These are phyloP conservation scores for Schizosaccharomyces octosporus DNA, from an alignment of 805 yeast genomes.

Conservation along the genomic window DNA sequence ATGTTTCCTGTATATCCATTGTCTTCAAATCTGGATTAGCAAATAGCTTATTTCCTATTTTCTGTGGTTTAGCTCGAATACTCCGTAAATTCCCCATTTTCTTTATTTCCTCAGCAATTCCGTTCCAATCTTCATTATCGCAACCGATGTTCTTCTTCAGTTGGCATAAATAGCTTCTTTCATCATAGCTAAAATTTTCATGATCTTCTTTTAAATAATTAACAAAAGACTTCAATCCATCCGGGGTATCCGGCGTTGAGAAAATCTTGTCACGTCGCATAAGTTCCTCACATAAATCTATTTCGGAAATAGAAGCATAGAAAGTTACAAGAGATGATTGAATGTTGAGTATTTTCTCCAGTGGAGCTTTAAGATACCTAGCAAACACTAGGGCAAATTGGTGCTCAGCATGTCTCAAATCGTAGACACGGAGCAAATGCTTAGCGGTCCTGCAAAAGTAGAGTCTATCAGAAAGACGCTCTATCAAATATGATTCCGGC, in stretches of 20 bases:
- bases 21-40: neutral
- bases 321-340: neutral
- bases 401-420: neutral
- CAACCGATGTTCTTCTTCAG: neutral
- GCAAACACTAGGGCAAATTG: neutral
- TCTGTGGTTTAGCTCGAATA: neutral
- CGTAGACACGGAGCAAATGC: neutral
- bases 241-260: neutral
- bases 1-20: neutral
- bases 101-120: neutral
- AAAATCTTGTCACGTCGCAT: neutral
- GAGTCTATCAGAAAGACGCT: neutral
- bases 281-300: neutral
- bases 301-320: neutral
- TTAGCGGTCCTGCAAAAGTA: neutral
- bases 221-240: neutral
- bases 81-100: neutral
- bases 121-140: neutral
- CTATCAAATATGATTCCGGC: neutral
- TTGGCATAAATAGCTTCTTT: neutral
- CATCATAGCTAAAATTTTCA: neutral
- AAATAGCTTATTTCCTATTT: neutral
- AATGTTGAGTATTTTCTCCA: neutral
- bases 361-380: neutral
- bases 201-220: neutral